These are phyloP conservation scores for Takashimella tepidaria DNA, from an alignment of 1,284 basidiomycete species.

Conservation along the genomic window DNA sequence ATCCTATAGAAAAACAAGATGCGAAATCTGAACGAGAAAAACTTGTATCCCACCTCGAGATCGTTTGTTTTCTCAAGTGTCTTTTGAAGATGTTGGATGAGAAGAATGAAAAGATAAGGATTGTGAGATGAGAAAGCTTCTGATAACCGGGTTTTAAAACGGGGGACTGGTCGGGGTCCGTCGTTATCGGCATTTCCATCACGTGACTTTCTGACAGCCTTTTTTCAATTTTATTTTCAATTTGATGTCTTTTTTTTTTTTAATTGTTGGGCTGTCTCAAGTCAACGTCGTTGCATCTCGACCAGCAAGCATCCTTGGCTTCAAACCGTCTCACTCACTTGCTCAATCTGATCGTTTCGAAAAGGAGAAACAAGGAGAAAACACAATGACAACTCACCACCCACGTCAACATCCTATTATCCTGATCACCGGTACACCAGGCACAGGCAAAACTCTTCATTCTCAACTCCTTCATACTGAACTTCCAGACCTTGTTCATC, in stretches of 20 bases:
- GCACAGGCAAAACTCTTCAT: constrained; percentile 80
- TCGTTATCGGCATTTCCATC: neutral
- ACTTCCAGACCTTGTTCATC: constrained; percentile 58
- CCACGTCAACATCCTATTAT: constrained; percentile 63
- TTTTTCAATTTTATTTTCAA: no score
- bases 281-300: no score
- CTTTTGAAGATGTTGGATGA: no score
- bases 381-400: constrained; percentile 47
- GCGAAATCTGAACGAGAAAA: no score
- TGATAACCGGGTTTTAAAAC: neutral
- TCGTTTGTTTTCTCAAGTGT: no score
- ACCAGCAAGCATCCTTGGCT: neutral
- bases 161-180: no score
- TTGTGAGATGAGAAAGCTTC: no score
- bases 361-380: neutral
- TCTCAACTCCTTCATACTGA: constrained; percentile 62
- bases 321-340: constrained; percentile 10
- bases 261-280: no score
- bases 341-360: constrained; percentile 4
- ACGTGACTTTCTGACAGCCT: neutral
- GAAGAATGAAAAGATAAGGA: no score
- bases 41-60: no score
- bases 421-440: constrained; percentile 76
- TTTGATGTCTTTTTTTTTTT: no score
- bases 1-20: no score